Evolutionary conservation across 257 asterid species (phyloP), one percentile per base, ranked within the genome.

Genomic region (Datura wrightii): DNA sequence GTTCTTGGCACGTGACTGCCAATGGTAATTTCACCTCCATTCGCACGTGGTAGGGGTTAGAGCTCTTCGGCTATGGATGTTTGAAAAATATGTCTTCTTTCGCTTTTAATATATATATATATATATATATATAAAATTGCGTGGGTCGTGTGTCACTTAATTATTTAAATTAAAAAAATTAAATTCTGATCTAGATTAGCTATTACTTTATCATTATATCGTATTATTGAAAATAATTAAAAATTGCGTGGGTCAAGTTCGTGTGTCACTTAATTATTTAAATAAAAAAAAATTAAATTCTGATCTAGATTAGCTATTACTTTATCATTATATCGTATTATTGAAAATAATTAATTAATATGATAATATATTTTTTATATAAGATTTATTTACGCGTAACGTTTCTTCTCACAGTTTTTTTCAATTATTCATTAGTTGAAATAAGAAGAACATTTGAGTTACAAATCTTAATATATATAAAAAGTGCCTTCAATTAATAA

Each of bases 1-100:
- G 67, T 60, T 60, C 37, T 60, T 60, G 72, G 50, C 85, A 76
- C 83, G 88, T 85, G 67, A 52, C 19, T n/a, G 72, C 56, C 42
- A 54, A 36, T 24, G 59, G 41, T 24, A 41, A 39, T 62, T 53
- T 31, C 19, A 31, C 80, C 69, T 24, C 34, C 31, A 65, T 55
- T 65, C 46, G 37, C 80, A 65, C 39, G 87, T 52, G 81, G 69
- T 9, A 48, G 58, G 39, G 63, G 85, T 85, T 85, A 50, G 10
- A 34, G 2, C 66, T 19, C 36, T 59, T n/a, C n/a, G 37, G 36
- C 13, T n/a, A 56, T 16, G 31, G 62, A 24, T 56, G 59, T 6
- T 2, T 54, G 59, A 18, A 18, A 3, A 54, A 54, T 39, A 39
- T 39, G 42, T 2, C 4, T 39, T 39, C 42, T 39, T 4, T 39